Evolutionary conservation across 2,329 filamentous ascomycete genomes (phyloP).

Genomic region (Dothideomycetes sp.): DNA sequence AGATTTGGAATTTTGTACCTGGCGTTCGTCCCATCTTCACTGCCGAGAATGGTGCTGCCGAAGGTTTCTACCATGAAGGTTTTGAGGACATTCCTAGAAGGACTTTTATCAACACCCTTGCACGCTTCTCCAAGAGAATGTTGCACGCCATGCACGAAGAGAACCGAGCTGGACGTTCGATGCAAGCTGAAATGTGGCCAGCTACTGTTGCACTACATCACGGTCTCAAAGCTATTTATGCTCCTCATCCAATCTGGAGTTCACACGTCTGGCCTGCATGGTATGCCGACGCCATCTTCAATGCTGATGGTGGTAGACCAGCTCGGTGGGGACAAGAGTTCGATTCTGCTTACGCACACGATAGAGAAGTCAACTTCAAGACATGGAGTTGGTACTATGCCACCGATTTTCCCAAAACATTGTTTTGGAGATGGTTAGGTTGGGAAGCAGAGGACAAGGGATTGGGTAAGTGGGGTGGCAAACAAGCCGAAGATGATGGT

Average conservation of each 20-base stretch:
- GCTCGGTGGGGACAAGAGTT: conserved; percentile 36
- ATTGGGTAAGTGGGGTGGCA: conserved; percentile 51
- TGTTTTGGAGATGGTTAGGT: conserved; percentile 82
- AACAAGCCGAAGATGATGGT: conserved; percentile 15
- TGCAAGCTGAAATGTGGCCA: conserved; percentile 96
- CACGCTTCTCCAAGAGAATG: conserved; percentile 70
- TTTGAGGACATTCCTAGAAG: conserved; percentile 54
- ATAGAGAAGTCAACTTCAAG: conserved; percentile 79
- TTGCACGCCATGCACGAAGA: conserved; percentile 84
- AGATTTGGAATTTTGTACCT: conserved; percentile 41
- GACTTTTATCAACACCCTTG: conserved; percentile 80
- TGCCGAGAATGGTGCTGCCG: conserved; percentile 60
- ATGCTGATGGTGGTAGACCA: conserved; percentile 54
- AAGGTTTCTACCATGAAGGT: conserved; percentile 43
- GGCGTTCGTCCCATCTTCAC: conserved; percentile 70
- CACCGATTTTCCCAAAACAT: conserved; percentile 66
- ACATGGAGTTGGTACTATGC: conserved; percentile 92
- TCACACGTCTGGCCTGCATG: conserved; percentile 77
- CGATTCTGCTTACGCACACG: conserved; percentile 41
- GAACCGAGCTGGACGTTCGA: conserved; percentile 77
- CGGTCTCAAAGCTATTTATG: conserved; percentile 85
- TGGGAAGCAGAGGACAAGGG: conserved; percentile 70
- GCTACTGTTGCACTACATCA: conserved; percentile 80
- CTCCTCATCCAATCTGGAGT: conserved; percentile 78
- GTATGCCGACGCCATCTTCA: conserved; percentile 71